Evolutionary conservation across 352 stramenopile genomes (phyloP).

Genomic region (Phytophthora hibernalis): DNA sequence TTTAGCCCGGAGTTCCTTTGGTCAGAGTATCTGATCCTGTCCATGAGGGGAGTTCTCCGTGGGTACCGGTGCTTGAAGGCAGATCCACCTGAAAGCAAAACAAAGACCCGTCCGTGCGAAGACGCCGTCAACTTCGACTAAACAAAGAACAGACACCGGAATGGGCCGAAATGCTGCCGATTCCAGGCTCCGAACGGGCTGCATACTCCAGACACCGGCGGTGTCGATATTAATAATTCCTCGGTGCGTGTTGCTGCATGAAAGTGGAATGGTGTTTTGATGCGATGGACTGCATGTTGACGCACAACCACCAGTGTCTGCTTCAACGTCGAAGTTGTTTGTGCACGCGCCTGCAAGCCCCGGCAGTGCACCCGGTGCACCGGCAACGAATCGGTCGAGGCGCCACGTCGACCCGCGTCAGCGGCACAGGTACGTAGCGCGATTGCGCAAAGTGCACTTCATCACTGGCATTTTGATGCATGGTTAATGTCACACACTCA

Average conservation of each 20-base stretch:
- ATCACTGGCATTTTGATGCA: too few species aligned
- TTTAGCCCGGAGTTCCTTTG: background rate
- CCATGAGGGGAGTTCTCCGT: background rate
- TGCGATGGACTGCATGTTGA: background rate
- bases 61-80: constrained; percentile 23
- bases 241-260: background rate
- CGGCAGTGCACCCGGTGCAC: constrained; percentile 31
- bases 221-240: too few species aligned
- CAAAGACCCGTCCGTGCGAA: constrained; percentile 28
- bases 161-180: background rate
- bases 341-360: constrained; percentile 1
- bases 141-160: constrained; percentile 30
- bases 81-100: constrained; percentile 20
- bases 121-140: constrained; percentile 12
- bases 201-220: background rate
- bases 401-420: constrained; percentile 28
- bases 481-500: too few species aligned
- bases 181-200: background rate
- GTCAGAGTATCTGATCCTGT: background rate
- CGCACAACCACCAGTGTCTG: background rate
- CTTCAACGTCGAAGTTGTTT: constrained; percentile 30
- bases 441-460: background rate
- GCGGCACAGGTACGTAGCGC: background rate
- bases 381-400: constrained; percentile 1
- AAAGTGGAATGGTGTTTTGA: background rate